Conservation (phyloP, 768 basidiomycete genomes). For the Collybia sordida region DNA sequence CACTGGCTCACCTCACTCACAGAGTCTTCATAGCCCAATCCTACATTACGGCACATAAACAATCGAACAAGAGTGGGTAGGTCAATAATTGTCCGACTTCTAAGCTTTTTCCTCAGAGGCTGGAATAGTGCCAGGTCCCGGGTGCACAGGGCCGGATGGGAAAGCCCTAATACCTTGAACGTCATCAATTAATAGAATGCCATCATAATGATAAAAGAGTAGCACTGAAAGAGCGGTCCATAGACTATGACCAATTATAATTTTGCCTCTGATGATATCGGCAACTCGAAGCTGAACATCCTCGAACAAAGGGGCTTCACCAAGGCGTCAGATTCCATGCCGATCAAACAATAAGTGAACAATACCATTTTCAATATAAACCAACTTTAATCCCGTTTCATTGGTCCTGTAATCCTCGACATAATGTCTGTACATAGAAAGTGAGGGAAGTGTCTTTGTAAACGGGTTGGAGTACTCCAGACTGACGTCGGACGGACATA, state of each 20-base stretch:
- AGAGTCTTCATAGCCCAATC: conserved; percentile 43
- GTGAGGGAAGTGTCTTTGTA: not conserved
- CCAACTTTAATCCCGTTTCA: conserved; percentile 44
- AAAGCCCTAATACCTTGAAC: conserved; percentile 47
- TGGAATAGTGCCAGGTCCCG: conserved; percentile 56
- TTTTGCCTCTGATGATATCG: conserved; percentile 41
- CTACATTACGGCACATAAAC: conserved; percentile 46
- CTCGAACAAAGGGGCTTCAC: conserved; percentile 46
- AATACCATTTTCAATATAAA: conserved; percentile 40
- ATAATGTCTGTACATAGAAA: conserved; percentile 32
- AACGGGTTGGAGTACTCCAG: not conserved
- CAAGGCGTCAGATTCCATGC: not conserved
- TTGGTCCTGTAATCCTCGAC: conserved; percentile 46
- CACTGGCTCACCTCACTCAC: conserved; percentile 29
- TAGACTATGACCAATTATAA: conserved; percentile 55
- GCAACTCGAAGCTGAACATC: conserved; percentile 46
- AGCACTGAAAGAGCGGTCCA: conserved; percentile 55
- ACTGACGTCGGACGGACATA: conserved; percentile 56
- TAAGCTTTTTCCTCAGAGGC: conserved; percentile 45
- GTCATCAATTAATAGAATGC: not conserved
- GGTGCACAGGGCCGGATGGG: conserved; percentile 50
- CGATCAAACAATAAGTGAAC: not conserved
- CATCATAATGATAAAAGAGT: conserved; percentile 12
- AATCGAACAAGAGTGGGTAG: conserved; percentile 40
- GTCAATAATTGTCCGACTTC: conserved; percentile 33